Evolutionary conservation across 495 filamentous ascomycete genomes (phyloP).

Genomic region (Penicillium cataractarum): DNA sequence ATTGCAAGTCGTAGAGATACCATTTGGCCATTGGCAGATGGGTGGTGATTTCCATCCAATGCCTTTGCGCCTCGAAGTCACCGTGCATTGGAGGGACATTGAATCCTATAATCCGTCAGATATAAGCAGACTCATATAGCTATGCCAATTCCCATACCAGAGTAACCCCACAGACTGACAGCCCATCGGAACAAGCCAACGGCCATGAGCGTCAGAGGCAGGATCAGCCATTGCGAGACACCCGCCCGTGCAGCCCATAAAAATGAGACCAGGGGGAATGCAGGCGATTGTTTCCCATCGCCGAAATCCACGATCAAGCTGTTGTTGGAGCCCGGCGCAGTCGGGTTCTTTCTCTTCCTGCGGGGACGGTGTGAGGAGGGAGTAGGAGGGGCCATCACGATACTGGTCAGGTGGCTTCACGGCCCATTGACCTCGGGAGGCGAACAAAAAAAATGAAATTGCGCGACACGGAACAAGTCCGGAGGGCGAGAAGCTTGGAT

Average conservation of each 20-base stretch:
- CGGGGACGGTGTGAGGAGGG: constrained; percentile 59
- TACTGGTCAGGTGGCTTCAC: constrained; percentile 16
- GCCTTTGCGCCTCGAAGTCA: constrained; percentile 95
- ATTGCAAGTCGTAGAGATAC: constrained; percentile 96
- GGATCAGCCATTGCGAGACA: constrained; percentile 88
- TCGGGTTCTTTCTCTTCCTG: constrained; percentile 58
- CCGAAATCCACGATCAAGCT: constrained; percentile 48
- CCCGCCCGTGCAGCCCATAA: constrained; percentile 86
- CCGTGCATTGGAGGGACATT: constrained; percentile 88
- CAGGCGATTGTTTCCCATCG: constrained; percentile 48
- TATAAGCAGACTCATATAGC: neutral
- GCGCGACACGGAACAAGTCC: neutral
- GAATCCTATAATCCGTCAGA: constrained; percentile 60
- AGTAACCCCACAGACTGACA: constrained; percentile 90
- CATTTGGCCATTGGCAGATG: constrained; percentile 88
- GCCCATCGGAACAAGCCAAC: constrained; percentile 94
- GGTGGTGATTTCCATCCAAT: constrained; percentile 97
- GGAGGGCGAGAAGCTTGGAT: neutral
- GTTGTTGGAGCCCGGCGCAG: constrained; percentile 54
- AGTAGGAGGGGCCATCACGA: constrained; percentile 38
- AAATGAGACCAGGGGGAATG: constrained; percentile 88
- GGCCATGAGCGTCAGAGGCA: constrained; percentile 85
- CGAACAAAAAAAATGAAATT: neutral
- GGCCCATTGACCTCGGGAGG: constrained; percentile 34
- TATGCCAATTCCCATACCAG: constrained; percentile 58